A percentile compares a stretch with the other conserved stretches of the same genome.
These are phyloP conservation scores for Xylaria telfairii DNA, from an alignment of 495 filamentous ascomycete species.

Conservation along the genomic window DNA sequence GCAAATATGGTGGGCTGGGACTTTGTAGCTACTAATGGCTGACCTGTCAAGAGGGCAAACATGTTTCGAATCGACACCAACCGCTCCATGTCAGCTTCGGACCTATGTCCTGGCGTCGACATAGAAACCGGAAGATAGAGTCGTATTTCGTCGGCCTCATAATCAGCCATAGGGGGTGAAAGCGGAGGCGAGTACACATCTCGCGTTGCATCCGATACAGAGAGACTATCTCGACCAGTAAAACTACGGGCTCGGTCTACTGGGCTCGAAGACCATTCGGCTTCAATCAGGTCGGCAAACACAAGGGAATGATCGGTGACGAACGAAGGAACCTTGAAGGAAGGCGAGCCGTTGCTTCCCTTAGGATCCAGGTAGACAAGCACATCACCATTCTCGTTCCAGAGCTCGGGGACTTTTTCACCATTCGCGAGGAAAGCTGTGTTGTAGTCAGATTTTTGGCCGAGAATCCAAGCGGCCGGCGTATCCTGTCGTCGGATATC, in stretches of 20 bases:
- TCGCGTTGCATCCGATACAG: conserved; percentile 50
- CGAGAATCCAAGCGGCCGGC: conserved; percentile 66
- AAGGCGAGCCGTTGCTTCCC: conserved; percentile 68
- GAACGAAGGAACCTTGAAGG: conserved; percentile 77
- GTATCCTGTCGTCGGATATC: conserved; percentile 31
- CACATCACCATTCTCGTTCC: conserved; percentile 85
- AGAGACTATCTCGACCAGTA: conserved; percentile 47
- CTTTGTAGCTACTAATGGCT: conserved; percentile 79
- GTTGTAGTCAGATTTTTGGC: conserved; percentile 68
- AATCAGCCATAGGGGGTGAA: conserved; percentile 40
- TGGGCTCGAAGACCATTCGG: conserved; percentile 55
- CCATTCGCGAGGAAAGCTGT: conserved; percentile 60
- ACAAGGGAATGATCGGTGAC: conserved; percentile 72
- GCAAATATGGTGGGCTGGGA: conserved; percentile 70
- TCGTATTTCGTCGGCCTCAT: conserved; percentile 60
- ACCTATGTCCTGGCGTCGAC: conserved; percentile 49
- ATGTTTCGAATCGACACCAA: conserved; percentile 84
- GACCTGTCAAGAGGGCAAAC: conserved; percentile 84
- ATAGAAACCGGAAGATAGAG: conserved; percentile 67
- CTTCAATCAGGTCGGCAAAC: conserved; percentile 72
- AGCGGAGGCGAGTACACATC: conserved; percentile 45
- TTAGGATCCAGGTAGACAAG: conserved; percentile 81
- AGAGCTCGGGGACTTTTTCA: conserved; percentile 80
- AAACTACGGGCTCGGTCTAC: conserved; percentile 50
- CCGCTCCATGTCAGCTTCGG: conserved; percentile 65